These are phyloP conservation scores for Kitagawia praeruptora DNA, from an alignment of 129 eudicot species.

Conservation along the genomic window DNA sequence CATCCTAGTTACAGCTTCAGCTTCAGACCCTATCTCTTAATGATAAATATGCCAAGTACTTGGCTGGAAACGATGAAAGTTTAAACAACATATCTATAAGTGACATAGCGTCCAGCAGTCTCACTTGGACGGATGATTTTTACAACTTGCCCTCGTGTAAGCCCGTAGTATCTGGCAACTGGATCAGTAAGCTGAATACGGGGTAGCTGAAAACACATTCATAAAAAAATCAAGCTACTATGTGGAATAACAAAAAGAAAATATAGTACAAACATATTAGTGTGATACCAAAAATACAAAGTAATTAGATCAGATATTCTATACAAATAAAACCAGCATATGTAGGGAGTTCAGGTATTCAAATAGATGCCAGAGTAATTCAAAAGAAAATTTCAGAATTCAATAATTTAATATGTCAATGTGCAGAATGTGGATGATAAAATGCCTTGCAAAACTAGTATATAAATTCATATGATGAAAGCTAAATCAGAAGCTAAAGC, in stretches of 20 bases:
- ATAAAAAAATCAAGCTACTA: not conserved
- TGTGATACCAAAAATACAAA: not conserved
- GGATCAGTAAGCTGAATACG: conserved; percentile 78
- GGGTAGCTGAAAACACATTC: conserved; percentile 51
- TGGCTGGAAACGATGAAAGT: not conserved
- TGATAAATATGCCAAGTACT: not conserved
- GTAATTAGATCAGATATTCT: not conserved
- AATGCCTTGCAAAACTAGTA: not conserved
- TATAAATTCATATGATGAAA: not conserved
- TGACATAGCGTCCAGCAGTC: conserved; percentile 81
- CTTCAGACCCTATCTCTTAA: not conserved
- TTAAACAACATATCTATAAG: conserved; percentile 73
- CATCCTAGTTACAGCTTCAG: not conserved
- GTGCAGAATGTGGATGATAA: not conserved
- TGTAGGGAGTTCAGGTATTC: not conserved
- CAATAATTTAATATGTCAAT: not conserved
- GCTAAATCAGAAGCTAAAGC: not conserved
- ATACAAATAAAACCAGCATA: not conserved
- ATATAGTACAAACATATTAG: not conserved
- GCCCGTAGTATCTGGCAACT: conserved; percentile 75
- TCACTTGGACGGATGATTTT: conserved; percentile 80
- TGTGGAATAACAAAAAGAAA: not conserved
- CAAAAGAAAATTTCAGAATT: not conserved
- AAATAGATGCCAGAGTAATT: not conserved
- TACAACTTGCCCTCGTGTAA: conserved; percentile 83